Base-by-base conservation (phyloP, 306 rosid genomes). In the apple (Malus domestica) region DNA sequence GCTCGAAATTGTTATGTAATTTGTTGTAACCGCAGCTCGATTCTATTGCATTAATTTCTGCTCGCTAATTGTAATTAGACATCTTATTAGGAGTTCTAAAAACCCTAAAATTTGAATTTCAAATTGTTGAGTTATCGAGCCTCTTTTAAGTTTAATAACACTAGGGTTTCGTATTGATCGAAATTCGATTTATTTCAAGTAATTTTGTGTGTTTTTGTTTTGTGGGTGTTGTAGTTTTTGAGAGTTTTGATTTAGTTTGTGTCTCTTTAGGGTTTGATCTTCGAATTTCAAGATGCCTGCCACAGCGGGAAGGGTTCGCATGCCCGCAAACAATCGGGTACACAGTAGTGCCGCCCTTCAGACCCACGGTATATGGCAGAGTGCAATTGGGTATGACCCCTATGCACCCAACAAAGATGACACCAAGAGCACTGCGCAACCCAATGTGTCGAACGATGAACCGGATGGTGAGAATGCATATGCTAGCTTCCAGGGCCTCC, bases 301-400 rank as follows among this genome's bases (percentile, higher is more conserved):
- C 73, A 93, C 97, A 57, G 96, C 97, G 16, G 97, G 97, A 77
- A 89, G 98, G 80, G 98, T 93, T 89, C 98, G 98, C 86, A 93
- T 93, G 98, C 97, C 98, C 8, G 98, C 98, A 32, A 93, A 93
- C 90, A 93, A 93, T 59, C 80, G 97, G 87, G 98, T 93, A 68
- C 98, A 93, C 79, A 93, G 96, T 80, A 93, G 97, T 85, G 98
- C 98, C 12, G 98, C 98, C 81, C 96, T 93, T 73, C 98, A 93
- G 79, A 93, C 98, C 32, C 97, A 93, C 20, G 97, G 98, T 35
- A 93, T 93, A 79, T 93, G 97, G 98, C 98, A 93, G 82, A 93
- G 97, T 85, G 97, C 97, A 23, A 93, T 93, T 76, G 97, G 97
- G 30, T 93, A 91, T 42, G 97, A 93, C 67, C 98, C 97, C 10